Conservation (phyloP, 257 asterid genomes). For the Fraxinus cuspidata region DNA sequence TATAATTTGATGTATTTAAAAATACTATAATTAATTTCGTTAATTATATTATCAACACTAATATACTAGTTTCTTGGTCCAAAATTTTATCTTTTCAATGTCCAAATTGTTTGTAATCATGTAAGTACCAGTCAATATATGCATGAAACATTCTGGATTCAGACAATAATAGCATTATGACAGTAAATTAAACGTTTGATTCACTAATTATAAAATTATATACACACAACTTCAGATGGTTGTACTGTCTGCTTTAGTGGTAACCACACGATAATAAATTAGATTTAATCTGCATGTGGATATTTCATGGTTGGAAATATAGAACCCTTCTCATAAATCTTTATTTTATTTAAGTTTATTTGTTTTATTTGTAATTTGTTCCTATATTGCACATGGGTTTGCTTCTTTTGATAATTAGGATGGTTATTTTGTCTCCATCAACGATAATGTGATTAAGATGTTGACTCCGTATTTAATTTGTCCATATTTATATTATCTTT, state of each 20-base stretch:
- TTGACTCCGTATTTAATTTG: neutral
- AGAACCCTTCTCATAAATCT: neutral
- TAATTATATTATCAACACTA: too few relatives aligned
- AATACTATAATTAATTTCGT: too few relatives aligned
- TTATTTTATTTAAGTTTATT: conserved; percentile 9
- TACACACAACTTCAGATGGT: neutral
- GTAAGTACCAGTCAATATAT: conserved; percentile 37
- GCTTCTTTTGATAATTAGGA: conserved; percentile 34
- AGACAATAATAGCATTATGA: conserved; percentile 23
- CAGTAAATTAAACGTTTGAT: neutral
- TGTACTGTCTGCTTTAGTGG: conserved; percentile 29
- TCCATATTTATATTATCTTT: conserved; percentile 6
- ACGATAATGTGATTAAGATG: conserved; percentile 13
- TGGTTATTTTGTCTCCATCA: conserved; percentile 34
- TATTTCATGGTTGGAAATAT: conserved; percentile 32
- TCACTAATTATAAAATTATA: neutral
- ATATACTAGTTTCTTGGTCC: neutral
- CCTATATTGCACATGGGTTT: conserved; percentile 43
- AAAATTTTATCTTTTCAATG: too few relatives aligned
- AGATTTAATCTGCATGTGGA: conserved; percentile 37
- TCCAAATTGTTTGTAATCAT: conserved; percentile 22
- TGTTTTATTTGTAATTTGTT: neutral
- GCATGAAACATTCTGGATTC: conserved; percentile 50
- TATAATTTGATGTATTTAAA: too few relatives aligned
- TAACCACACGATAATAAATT: conserved; percentile 27